Conservation (phyloP, 495 filamentous ascomycete species). For the Neurospora tetraspora region DNA sequence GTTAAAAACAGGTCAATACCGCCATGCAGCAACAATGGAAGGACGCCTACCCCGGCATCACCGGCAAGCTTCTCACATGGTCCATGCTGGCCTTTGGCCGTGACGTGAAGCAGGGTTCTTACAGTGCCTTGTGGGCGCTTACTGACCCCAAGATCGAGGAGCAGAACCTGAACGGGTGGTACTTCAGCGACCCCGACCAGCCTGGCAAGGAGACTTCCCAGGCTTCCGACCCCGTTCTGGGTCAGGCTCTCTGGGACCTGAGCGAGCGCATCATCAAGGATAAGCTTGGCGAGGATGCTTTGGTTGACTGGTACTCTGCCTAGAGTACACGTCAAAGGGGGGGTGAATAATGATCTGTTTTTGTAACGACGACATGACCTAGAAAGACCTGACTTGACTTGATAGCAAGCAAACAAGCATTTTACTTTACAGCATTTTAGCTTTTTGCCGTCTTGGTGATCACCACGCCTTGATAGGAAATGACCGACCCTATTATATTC, state of each 20-base stretch:
- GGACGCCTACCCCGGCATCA: slow-evolving; percentile 34
- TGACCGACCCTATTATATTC: neutral
- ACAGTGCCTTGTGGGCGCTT: slow-evolving; percentile 31
- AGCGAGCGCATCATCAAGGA: slow-evolving; percentile 31
- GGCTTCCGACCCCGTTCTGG: slow-evolving; percentile 31
- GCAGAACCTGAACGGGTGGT: slow-evolving; percentile 31
- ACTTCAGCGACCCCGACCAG: slow-evolving; percentile 27
- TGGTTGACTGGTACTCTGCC: slow-evolving; percentile 24
- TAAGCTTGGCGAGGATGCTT: slow-evolving; percentile 32
- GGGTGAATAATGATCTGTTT: neutral
- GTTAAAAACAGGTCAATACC: slow-evolving; percentile 26
- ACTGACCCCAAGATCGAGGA: slow-evolving; percentile 33
- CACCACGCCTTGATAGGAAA: neutral
- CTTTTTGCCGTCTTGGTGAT: neutral
- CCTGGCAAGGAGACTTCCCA: slow-evolving; percentile 27
- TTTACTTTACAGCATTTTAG: neutral
- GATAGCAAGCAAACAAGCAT: neutral
- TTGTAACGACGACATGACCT: neutral
- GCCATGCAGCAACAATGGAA: slow-evolving; percentile 40
- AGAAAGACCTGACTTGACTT: neutral
- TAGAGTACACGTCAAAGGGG: neutral
- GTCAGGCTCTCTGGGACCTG: slow-evolving; percentile 32
- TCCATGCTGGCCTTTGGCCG: slow-evolving; percentile 25
- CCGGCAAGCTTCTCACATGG: slow-evolving; percentile 27
- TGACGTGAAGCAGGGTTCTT: slow-evolving; percentile 32